These are phyloP conservation scores for Claviceps arundinis DNA, from an alignment of 2,329 filamentous ascomycete species.

Conservation along the genomic window DNA sequence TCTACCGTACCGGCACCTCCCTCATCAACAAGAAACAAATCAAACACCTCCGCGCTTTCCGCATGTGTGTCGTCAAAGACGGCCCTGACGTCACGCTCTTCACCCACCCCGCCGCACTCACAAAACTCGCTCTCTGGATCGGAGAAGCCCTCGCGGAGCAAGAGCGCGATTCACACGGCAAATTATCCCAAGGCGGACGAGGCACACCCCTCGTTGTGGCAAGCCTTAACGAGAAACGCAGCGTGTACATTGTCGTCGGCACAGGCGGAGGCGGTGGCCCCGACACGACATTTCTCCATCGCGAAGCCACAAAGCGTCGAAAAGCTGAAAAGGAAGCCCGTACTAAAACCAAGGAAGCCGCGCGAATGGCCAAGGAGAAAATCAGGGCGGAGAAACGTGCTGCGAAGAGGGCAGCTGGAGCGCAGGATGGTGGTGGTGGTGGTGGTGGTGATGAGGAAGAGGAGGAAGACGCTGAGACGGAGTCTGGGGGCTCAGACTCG, in stretches of 20 bases:
- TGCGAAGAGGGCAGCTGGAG: conserved; percentile 34
- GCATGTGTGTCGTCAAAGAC: conserved; percentile 91
- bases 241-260: conserved; percentile 85
- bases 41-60: conserved; percentile 79
- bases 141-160: conserved; percentile 84
- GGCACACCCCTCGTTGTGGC: conserved; percentile 83
- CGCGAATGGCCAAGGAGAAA: conserved; percentile 41
- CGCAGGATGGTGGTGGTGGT: conserved; percentile 19
- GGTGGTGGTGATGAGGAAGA: conserved; percentile 20
- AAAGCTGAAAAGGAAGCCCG: conserved; percentile 51
- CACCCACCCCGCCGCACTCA: conserved; percentile 81
- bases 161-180: conserved; percentile 63
- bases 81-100: conserved; percentile 86
- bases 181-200: conserved; percentile 52
- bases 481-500: conserved; percentile 29
- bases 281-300: conserved; percentile 54
- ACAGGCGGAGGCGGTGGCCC: conserved; percentile 77
- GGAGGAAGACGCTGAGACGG: conserved; percentile 35
- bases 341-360: conserved; percentile 47
- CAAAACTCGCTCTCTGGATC: conserved; percentile 88
- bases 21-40: conserved; percentile 91
- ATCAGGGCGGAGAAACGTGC: conserved; percentile 47
- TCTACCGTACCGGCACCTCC: conserved; percentile 82
- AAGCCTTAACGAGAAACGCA: conserved; percentile 72
- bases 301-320: conserved; percentile 50